These are phyloP conservation scores for Aspergillus campestris DNA, from an alignment of 495 filamentous ascomycete species.

Conservation along the genomic window DNA sequence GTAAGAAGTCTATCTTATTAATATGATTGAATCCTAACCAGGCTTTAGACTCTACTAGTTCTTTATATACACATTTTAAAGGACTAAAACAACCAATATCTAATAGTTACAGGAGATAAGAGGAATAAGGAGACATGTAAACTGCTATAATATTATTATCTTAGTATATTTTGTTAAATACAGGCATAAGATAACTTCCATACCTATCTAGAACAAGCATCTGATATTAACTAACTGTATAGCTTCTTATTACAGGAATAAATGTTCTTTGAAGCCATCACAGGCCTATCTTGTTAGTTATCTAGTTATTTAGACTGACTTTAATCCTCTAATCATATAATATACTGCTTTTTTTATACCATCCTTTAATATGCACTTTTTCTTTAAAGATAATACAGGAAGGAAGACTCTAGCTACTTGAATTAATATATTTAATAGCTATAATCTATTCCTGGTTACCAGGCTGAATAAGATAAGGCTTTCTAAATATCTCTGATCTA, in stretches of 20 bases:
- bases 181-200: constrained; percentile 14
- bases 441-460: constrained; percentile 31
- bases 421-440: constrained; percentile 21
- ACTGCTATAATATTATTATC: constrained; percentile 15
- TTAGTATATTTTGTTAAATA: constrained; percentile 14
- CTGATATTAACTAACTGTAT: constrained; percentile 7
- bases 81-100: constrained; percentile 15
- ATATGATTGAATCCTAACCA: not conserved
- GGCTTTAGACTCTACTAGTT: not conserved
- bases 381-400: constrained; percentile 27
- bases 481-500: constrained; percentile 11
- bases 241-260: constrained; percentile 7
- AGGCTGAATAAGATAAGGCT: no score
- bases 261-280: constrained; percentile 8
- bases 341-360: constrained; percentile 18
- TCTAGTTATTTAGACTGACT: constrained; percentile 25
- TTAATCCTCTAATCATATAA: constrained; percentile 18
- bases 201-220: constrained; percentile 23
- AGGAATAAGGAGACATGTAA: constrained; percentile 18
- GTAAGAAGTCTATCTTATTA: not conserved
- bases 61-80: constrained; percentile 10
- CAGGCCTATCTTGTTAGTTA: constrained; percentile 17
- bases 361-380: constrained; percentile 15
- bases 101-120: constrained; percentile 19
- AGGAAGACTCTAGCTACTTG: constrained; percentile 14